These are phyloP conservation scores for Dothideomycetes sp. DNA, from an alignment of 2,329 filamentous ascomycete species.

Conservation along the genomic window DNA sequence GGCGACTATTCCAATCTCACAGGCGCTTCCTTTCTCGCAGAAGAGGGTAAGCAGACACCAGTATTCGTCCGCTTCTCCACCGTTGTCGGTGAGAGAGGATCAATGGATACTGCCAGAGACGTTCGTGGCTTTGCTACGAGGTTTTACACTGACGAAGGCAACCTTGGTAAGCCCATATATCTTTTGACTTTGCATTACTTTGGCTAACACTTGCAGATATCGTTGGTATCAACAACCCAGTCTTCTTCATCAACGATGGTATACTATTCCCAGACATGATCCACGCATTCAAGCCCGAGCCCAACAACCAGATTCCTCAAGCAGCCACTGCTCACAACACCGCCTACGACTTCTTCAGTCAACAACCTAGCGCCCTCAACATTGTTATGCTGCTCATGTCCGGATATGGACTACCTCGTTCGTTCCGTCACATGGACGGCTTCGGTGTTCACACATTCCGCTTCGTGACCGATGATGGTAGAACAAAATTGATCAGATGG, in stretches of 20 bases:
- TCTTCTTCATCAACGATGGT: constrained; percentile 64
- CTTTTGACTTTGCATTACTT: constrained; percentile 54
- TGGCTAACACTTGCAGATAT: constrained; percentile 59
- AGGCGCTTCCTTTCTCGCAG: constrained; percentile 35
- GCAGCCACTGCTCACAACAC: constrained; percentile 18
- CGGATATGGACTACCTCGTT: constrained; percentile 34
- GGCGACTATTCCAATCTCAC: constrained; percentile 50
- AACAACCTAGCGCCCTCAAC: constrained; percentile 34
- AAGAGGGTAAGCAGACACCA: constrained; percentile 58
- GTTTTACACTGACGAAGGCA: constrained; percentile 63
- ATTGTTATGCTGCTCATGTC: constrained; percentile 41
- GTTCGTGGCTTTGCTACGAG: constrained; percentile 63
- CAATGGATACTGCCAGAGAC: constrained; percentile 59
- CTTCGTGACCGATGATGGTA: constrained; percentile 28
- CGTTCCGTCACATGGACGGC: constrained; percentile 35
- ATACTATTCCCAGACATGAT: constrained; percentile 65
- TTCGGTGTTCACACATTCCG: constrained; percentile 38
- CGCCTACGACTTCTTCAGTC: constrained; percentile 18
- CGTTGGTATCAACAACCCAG: constrained; percentile 62
- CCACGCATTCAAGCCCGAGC: constrained; percentile 22
- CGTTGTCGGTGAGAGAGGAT: constrained; percentile 62
- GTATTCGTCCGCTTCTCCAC: constrained; percentile 62
- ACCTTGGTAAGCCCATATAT: constrained; percentile 37
- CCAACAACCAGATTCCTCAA: constrained; percentile 18
- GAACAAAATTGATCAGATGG: constrained; percentile 34